These are phyloP conservation scores for Nakazawaea wickerhamii DNA, from an alignment of 805 yeast genomes.

Conservation along the genomic window DNA sequence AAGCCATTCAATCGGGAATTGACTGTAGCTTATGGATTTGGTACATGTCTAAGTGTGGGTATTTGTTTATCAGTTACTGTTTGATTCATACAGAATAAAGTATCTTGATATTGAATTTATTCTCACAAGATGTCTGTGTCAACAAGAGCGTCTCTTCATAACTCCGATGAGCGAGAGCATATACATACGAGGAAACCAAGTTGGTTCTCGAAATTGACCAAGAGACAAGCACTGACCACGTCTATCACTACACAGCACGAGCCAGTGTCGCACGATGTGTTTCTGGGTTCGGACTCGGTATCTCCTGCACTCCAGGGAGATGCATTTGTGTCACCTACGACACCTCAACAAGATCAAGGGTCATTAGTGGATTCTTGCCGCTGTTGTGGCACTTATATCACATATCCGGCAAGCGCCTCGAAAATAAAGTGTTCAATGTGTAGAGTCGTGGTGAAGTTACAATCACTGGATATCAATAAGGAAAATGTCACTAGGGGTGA, in stretches of 20 bases:
- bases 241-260: slow-evolving; percentile 1
- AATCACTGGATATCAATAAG: slow-evolving; percentile 10
- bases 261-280: neutral
- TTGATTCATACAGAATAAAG: neutral
- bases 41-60: too few relatives aligned
- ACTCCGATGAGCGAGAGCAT: slow-evolving; percentile 16
- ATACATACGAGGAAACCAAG: slow-evolving; percentile 3
- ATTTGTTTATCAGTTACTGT: too few relatives aligned
- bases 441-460: slow-evolving; percentile 34
- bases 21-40: too few relatives aligned
- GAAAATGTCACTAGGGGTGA: neutral
- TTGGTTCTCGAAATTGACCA: slow-evolving; percentile 12
- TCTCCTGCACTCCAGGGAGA: neutral
- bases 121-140: neutral
- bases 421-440: slow-evolving; percentile 61
- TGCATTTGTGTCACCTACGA: too few relatives aligned
- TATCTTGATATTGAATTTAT: neutral
- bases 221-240: slow-evolving; percentile 3
- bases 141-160: neutral
- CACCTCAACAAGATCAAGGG: slow-evolving; percentile 1
- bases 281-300: neutral
- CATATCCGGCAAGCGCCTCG: slow-evolving; percentile 28
- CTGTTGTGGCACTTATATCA: slow-evolving; percentile 43
- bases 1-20: too few relatives aligned
- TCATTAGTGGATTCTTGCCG: slow-evolving; percentile 28